Evolutionary conservation across 805 yeast genomes (phyloP).

Genomic region (Candida railenensis): DNA sequence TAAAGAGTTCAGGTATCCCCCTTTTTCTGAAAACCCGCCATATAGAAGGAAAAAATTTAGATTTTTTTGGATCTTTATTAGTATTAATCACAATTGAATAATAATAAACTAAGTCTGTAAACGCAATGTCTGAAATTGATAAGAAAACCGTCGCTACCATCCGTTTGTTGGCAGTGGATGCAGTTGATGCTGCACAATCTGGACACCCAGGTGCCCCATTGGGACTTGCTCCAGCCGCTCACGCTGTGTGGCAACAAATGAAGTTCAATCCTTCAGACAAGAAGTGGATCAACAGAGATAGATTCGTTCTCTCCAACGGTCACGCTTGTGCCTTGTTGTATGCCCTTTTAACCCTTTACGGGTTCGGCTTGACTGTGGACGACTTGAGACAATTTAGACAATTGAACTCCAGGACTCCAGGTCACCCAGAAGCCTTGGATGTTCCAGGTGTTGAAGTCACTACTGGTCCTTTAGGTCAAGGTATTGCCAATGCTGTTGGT

Average conservation of each 20-base stretch:
- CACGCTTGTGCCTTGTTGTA: slow-evolving; percentile 92
- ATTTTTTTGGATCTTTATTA: too few species aligned
- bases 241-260: slow-evolving; percentile 77
- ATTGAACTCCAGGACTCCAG: slow-evolving; percentile 88
- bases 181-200: slow-evolving; percentile 83
- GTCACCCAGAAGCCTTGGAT: slow-evolving; percentile 88
- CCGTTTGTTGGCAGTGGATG: slow-evolving; percentile 85
- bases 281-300: slow-evolving; percentile 90
- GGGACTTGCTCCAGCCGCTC: slow-evolving; percentile 97
- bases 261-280: slow-evolving; percentile 89
- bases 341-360: slow-evolving; percentile 80
- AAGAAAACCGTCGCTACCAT: slow-evolving; percentile 79
- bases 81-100: too few species aligned
- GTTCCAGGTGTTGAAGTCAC: slow-evolving; percentile 94
- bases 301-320: slow-evolving; percentile 94
- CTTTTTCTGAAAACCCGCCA: too few species aligned
- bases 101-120: not conserved
- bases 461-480: slow-evolving; percentile 99
- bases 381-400: slow-evolving; percentile 92
- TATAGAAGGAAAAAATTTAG: too few species aligned
- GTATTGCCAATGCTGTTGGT: slow-evolving; percentile 95
- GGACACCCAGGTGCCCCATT: slow-evolving; percentile 99
- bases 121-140: slow-evolving; percentile 48
- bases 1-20: not conserved
- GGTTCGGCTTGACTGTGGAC: slow-evolving; percentile 76